Evolutionary conservation across 305 asterid species (phyloP), one percentile per base, ranked within the genome.

Genomic region (Fraxinus paxiana): DNA sequence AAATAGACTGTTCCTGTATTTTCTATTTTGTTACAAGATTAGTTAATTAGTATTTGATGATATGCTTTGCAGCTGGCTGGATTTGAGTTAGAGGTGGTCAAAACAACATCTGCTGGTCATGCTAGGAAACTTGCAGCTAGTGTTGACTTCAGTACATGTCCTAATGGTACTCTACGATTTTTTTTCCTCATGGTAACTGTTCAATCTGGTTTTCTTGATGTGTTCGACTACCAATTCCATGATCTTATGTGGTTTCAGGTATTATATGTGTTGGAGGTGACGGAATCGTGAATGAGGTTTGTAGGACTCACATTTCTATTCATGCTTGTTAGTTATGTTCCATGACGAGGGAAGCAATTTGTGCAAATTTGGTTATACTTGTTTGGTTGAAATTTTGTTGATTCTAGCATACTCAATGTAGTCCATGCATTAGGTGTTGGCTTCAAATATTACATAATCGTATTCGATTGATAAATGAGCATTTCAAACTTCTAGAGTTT

Each of bases 61-160:
- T 81, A 78, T 83, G 56, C 46, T 83, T 80, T 82, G 61, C 90
- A 94, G 98, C 96, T 94, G 79, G 97, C 98, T 4, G 98, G 98
- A 80, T 94, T 94, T 91, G 90, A 92, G 85, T 83, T 94, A 85
- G 97, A 94, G 85, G 92, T 94, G 83, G 92, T 91, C 63, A 92
- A 93, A 83, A 94, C 98, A 85, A 90, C 93, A 85, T 90, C 92
- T 84, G 97, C 97, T 76, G 98, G 98, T 81, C 98, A 94, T 91
- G 98, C 98, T 54, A 93, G 92, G 88, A 92, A 90, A 69, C 97
- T 92, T 59, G 97, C 97, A 13, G 91, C 94, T 20, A 85, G 88
- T 87, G 97, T 90, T 51, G 97, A 92, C 83, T 94, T 94, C 87
- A 90, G 93, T 82, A 84, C 93, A 80, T 92, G 97, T 83, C 97